Evolutionary conservation across 129 eudicot species (phyloP), one percentile per base, ranked within the genome.

Genomic region (Solidago caesia): DNA sequence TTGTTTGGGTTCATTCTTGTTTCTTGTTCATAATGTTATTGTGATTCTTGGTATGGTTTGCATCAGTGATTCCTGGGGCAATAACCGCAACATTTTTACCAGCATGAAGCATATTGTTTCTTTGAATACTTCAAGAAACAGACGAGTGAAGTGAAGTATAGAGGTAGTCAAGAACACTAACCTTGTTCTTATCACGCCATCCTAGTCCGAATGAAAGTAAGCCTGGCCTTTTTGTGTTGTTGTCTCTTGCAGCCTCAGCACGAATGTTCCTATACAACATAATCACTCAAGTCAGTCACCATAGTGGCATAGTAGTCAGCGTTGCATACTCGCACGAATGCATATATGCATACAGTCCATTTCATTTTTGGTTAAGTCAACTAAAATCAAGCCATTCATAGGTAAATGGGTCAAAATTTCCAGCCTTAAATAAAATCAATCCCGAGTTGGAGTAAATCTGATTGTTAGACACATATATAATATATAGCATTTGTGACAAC

Each of bases 171-270:
- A 64, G 44, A 55, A 64, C 9, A 46, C 64, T 7, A 76, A 85
- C 98, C 97, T 88, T 93, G 86, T 77, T 86, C 68, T 84, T 86
- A 57, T 92, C 96, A 68, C 96, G 96, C 98, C 98, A 93, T 53
- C 90, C 92, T 42, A 90, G 88, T 80, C 96, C 91, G 79, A 93
- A 93, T 8, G 98, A 88, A 70, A 93, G 92, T 58, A 93, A 64
- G 72, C 96, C 85, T n/a, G 86, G 49, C 78, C 46, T 89, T 62
- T 61, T 89, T 15, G 82, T 15, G 72, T 42, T n/a, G n/a, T n/a
- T 77, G 76, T 79, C 87, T 70, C 64, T 74, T 12, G 83, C 77
- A 65, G 88, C 78, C 13, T 82, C 91, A 39, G 82, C 62, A 42
- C 73, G 78, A 21, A 58, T 55, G 56, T 63, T 8, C 79, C 96